Conservation (phyloP, 176 grass and related monocot species). For the Canna indica region DNA sequence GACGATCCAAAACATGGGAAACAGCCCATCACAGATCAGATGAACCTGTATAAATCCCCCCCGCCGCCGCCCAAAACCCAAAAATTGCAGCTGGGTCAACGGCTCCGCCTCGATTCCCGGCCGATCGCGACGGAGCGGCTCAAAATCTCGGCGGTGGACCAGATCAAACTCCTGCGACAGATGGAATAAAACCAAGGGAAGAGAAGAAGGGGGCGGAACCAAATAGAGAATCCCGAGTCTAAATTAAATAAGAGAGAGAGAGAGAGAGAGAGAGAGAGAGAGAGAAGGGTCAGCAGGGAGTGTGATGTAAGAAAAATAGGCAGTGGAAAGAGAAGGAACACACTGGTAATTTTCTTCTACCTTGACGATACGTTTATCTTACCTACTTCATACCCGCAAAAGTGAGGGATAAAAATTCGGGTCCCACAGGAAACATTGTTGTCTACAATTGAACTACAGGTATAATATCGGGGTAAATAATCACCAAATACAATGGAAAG, state of each 20-base stretch:
- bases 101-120: conserved; percentile 5
- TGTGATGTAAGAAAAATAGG: too few relatives aligned
- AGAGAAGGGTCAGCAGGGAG: neutral
- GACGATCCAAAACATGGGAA: neutral
- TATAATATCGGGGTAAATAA: too few relatives aligned
- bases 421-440: too few relatives aligned
- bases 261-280: neutral
- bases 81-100: neutral
- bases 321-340: too few relatives aligned
- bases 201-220: neutral
- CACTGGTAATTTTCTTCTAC: too few relatives aligned
- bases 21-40: neutral
- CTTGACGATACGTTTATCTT: too few relatives aligned
- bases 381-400: too few relatives aligned
- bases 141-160: neutral
- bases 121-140: conserved; percentile 3
- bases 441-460: too few relatives aligned
- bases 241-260: neutral
- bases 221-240: neutral
- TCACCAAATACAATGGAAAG: too few relatives aligned
- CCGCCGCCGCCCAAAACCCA: neutral
- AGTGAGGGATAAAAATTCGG: too few relatives aligned
- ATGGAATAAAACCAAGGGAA: neutral
- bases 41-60: neutral
- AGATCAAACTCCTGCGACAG: conserved; percentile 1